Evolutionary conservation across 2,329 filamentous ascomycete species (phyloP).

Genomic region (Penicillium aurantiogriseum): DNA sequence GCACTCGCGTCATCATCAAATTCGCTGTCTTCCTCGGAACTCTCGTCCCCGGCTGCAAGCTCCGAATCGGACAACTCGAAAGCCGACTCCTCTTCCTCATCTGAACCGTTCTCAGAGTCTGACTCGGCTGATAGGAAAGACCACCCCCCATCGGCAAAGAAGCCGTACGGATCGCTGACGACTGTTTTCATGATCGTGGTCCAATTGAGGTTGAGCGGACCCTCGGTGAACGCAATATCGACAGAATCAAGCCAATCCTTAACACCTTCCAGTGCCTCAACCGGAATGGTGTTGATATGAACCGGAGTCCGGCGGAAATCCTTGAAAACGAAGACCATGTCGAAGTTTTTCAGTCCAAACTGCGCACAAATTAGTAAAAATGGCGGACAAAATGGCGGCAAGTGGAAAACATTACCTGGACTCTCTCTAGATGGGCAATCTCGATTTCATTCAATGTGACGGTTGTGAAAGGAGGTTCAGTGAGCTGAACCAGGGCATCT

Average conservation of each 20-base stretch:
- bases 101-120: conserved; percentile 74
- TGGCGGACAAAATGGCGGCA: not conserved
- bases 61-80: conserved; percentile 91
- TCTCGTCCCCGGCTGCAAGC: conserved; percentile 68
- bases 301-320: conserved; percentile 88
- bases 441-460: conserved; percentile 95
- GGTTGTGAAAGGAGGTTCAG: conserved; percentile 94
- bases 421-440: conserved; percentile 91
- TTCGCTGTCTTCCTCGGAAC: conserved; percentile 84
- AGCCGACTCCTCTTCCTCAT: conserved; percentile 82
- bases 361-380: conserved; percentile 44
- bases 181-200: conserved; percentile 99
- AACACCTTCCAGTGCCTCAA: conserved; percentile 89
- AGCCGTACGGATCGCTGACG: conserved; percentile 85
- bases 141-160: conserved; percentile 96
- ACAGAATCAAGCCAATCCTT: conserved; percentile 98
- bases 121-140: conserved; percentile 84
- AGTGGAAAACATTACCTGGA: conserved; percentile 52
- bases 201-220: conserved; percentile 97
- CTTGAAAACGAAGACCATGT: conserved; percentile 97
- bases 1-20: conserved; percentile 91
- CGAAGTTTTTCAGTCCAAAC: conserved; percentile 98
- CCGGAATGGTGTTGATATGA: conserved; percentile 97
- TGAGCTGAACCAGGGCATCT: conserved; percentile 94
- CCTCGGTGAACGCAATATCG: conserved; percentile 91